Evolutionary conservation across 2,329 filamentous ascomycete species (phyloP), one percentile per base, ranked within the genome.

Genomic region (Xylaria polymorpha): DNA sequence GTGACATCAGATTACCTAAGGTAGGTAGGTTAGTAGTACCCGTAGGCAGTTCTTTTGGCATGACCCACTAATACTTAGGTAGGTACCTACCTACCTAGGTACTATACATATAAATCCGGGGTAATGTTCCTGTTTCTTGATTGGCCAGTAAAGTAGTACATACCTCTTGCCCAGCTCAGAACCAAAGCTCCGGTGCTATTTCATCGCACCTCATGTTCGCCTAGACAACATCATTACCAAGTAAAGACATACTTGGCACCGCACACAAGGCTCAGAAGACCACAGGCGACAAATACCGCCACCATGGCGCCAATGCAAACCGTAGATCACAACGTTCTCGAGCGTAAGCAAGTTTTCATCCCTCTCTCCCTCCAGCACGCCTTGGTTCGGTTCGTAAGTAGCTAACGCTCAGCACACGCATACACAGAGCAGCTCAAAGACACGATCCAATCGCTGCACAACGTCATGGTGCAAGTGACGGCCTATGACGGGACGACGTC

Each of bases 401-500:
- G 35, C 61, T 50, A 61, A 58, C 48, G 1, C n/a, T 1, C 20
- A 20, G 15, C 25, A n/a, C n/a, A n/a, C n/a, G n/a, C 35, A 37
- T 35, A 37, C 7, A 53, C 71, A 79, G 78, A 76, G 53, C 76
- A 79, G 66, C 76, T 80, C 69, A 78, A 79, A 60, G 76, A 79
- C 70, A 74, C 75, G 1, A 78, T 81, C 71, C 77, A 79, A 44
- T 76, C 77, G 18, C 78, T 82, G 25, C 77, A 77, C 64, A 78
- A 78, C 66, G 72, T 80, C 20, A 76, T 82, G 83, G 86, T 91
- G 55, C 88, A 91, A 76, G 83, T 87, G 35, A 84, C 86, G 39
- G 85, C 86, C 67, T 91, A 90, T 81, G 88, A 90, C 25, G 25
- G 25, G 25, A 29, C 25, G 25, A 29, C 25, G 4, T 29, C 25